Conservation (phyloP, 1,139 yeast species). For the Casaregolazyma suthepensis region DNA sequence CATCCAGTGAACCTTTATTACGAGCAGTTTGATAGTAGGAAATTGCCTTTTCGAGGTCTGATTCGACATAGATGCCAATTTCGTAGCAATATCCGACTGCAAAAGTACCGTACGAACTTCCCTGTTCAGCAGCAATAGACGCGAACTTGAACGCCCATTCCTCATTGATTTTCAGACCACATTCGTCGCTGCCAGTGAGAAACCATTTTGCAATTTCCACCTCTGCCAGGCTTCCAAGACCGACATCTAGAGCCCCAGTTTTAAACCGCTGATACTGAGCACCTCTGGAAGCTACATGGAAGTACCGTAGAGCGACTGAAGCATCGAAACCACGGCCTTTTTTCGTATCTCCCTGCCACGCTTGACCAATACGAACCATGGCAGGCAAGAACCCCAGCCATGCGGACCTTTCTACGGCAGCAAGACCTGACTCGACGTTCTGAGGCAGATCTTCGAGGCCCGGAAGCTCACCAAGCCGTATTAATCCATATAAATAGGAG, state of each 20-base stretch:
- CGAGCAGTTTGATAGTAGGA: constrained; percentile 31
- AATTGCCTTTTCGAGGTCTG: constrained; percentile 27
- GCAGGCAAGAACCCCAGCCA: constrained; percentile 37
- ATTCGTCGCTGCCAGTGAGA: constrained; percentile 33
- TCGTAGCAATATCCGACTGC: constrained; percentile 39
- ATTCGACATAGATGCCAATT: constrained; percentile 34
- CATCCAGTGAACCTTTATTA: constrained; percentile 30
- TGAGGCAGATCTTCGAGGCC: constrained; percentile 11
- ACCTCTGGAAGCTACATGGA: constrained; percentile 36
- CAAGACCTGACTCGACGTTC: constrained; percentile 24
- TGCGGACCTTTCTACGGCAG: constrained; percentile 34
- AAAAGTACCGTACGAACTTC: constrained; percentile 34
- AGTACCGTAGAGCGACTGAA: constrained; percentile 35
- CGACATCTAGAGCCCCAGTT: constrained; percentile 13
- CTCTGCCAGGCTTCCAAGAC: constrained; percentile 32
- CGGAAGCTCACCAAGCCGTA: constrained; percentile 33
- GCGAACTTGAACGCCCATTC: constrained; percentile 37
- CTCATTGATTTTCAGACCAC: constrained; percentile 30
- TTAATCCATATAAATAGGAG: constrained; percentile 33
- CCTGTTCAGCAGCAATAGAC: constrained; percentile 30
- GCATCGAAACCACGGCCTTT: constrained; percentile 29
- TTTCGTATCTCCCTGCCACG: constrained; percentile 35
- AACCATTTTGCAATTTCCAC: constrained; percentile 39
- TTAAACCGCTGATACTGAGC: constrained; percentile 26
- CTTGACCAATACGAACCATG: constrained; percentile 35